phyloP scores from a whole-genome alignment of 2,329 filamentous ascomycete species.

The Fusarium pilosicola region DNA sequence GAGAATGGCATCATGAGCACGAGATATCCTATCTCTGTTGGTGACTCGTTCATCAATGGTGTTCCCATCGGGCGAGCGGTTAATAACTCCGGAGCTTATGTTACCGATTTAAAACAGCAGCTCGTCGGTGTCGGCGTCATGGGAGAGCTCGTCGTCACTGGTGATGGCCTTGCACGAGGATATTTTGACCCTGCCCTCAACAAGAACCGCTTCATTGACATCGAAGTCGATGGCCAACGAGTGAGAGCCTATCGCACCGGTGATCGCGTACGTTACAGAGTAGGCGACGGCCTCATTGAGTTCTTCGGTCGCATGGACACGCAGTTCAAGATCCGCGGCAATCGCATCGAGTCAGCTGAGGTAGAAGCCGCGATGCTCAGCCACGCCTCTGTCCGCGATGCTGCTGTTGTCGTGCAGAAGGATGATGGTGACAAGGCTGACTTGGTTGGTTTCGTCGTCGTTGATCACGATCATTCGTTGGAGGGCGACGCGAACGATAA shows the following conservation, averaged over 20 bases:
- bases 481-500: neutral
- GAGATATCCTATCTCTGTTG: neutral
- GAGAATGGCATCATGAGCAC: constrained; percentile 38
- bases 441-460: neutral
- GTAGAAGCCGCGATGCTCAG: neutral
- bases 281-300: constrained; percentile 31
- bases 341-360: neutral
- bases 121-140: constrained; percentile 36
- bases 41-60: constrained; percentile 19
- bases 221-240: neutral
- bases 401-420: neutral
- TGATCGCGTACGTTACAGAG: constrained; percentile 28
- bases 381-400: neutral
- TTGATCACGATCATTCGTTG: neutral
- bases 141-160: constrained; percentile 42
- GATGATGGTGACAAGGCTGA: neutral
- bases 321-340: neutral
- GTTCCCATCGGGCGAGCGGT: constrained; percentile 39
- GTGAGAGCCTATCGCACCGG: constrained; percentile 37
- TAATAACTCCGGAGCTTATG: constrained; percentile 34
- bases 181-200: constrained; percentile 27
- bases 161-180: constrained; percentile 24
- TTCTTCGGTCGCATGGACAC: neutral
- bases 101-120: constrained; percentile 29
- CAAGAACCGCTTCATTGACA: constrained; percentile 19